Evolutionary conservation across 1,284 basidiomycete species (phyloP).

Genomic region (Sutorius eximius): DNA sequence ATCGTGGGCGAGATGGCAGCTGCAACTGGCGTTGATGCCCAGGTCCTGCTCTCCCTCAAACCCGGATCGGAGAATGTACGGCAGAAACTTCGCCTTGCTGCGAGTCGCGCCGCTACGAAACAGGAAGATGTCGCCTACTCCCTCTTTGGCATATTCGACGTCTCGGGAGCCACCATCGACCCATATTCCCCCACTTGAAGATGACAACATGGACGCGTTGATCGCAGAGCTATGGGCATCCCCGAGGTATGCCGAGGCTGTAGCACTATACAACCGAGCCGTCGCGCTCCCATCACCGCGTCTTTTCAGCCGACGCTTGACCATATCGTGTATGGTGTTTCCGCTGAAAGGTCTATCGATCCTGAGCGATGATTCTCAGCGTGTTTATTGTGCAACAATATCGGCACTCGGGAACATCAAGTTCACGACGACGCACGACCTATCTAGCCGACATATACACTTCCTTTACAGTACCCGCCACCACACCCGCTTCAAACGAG

Average conservation of each 20-base stretch:
- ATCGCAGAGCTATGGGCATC: background rate
- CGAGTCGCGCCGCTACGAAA: background rate
- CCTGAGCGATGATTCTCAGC: background rate
- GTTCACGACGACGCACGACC: conserved; percentile 2
- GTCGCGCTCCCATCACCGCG: background rate
- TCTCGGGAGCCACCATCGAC: background rate
- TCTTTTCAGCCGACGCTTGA: background rate
- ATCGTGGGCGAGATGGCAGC: conserved; percentile 1
- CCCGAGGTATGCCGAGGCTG: background rate
- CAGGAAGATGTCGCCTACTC: background rate
- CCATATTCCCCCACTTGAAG: background rate
- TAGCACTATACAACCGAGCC: background rate
- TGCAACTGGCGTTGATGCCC: background rate
- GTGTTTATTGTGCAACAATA: background rate
- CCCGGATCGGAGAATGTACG: too few relatives aligned
- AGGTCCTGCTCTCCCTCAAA: too few relatives aligned
- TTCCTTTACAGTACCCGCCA: background rate
- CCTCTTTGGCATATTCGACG: background rate
- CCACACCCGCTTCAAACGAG: background rate
- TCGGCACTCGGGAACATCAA: background rate
- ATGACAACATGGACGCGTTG: background rate
- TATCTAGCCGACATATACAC: background rate
- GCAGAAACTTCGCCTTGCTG: background rate
- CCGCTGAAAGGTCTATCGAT: background rate
- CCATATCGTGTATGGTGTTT: conserved; percentile 1